Conservation (phyloP, 371 early-diverging fungal species). For the Basidiobolus meristosporus region DNA sequence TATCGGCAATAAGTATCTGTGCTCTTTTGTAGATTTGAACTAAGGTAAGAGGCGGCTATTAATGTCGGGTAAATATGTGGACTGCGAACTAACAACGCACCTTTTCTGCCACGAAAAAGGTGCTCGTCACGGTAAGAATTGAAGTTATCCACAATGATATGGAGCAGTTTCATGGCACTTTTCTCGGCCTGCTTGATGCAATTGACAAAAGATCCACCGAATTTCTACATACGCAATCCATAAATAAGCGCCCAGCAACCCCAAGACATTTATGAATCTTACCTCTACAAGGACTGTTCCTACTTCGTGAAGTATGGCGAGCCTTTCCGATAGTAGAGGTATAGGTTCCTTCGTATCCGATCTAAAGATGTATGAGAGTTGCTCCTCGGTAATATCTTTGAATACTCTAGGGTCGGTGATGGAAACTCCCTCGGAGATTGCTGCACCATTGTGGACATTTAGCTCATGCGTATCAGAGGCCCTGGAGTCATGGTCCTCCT, state of each 20-base stretch:
- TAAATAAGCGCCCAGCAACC: background rate
- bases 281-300: conserved; percentile 42
- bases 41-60: conserved; percentile 1
- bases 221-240: conserved; percentile 17
- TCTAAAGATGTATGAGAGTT: conserved; percentile 26
- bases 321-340: conserved; percentile 38
- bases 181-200: conserved; percentile 25
- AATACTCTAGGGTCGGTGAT: conserved; percentile 36
- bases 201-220: conserved; percentile 44
- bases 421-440: conserved; percentile 33
- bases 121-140: conserved; percentile 52
- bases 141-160: conserved; percentile 35
- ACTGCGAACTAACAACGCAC: conserved; percentile 8
- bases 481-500: background rate
- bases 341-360: conserved; percentile 38
- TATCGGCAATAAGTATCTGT: conserved; percentile 78
- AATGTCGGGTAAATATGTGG: background rate
- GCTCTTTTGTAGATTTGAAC: conserved; percentile 66
- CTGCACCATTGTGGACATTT: background rate
- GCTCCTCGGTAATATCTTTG: conserved; percentile 10
- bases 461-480: background rate
- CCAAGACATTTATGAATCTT: background rate
- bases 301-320: conserved; percentile 42
- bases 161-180: conserved; percentile 33
- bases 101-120: conserved; percentile 28